Conservation (phyloP, 345 rosid species). For the Gossypium ekmanianum region DNA sequence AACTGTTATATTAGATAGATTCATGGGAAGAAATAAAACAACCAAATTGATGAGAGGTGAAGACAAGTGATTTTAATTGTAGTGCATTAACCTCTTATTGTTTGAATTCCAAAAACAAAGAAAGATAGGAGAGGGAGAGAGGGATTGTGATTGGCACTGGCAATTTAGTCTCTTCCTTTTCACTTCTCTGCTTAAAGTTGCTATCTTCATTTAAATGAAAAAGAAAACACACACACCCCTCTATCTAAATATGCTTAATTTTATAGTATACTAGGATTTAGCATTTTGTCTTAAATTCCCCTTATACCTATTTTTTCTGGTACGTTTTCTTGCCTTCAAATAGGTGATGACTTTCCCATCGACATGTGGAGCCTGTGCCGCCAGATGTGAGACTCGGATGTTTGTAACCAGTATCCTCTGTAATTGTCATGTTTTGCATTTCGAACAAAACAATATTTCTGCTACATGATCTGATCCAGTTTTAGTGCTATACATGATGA, state of each 20-base stretch:
- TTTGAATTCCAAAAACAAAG: neutral
- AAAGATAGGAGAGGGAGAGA: neutral
- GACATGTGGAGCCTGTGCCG: conserved; percentile 41
- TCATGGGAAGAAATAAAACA: neutral
- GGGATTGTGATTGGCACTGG: neutral
- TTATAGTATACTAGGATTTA: neutral
- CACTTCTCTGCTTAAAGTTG: neutral
- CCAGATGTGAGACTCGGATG: conserved; percentile 43
- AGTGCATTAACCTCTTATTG: neutral
- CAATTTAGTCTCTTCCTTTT: neutral
- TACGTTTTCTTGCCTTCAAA: conserved; percentile 7
- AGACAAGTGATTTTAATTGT: neutral
- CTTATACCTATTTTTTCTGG: neutral
- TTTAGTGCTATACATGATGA: neutral
- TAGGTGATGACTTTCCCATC: conserved; percentile 50
- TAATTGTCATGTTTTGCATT: neutral
- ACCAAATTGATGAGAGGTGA: neutral
- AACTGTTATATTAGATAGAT: conserved; percentile 6
- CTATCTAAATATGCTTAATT: neutral
- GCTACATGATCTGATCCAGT: neutral
- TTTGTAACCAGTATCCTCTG: conserved; percentile 47
- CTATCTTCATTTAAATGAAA: neutral
- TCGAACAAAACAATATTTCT: neutral
- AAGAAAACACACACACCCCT: neutral
- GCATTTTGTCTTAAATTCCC: neutral